Evolutionary conservation across 2,329 filamentous ascomycete species (phyloP), one percentile per base, ranked within the genome.

Genomic region (Alternaria sp.): DNA sequence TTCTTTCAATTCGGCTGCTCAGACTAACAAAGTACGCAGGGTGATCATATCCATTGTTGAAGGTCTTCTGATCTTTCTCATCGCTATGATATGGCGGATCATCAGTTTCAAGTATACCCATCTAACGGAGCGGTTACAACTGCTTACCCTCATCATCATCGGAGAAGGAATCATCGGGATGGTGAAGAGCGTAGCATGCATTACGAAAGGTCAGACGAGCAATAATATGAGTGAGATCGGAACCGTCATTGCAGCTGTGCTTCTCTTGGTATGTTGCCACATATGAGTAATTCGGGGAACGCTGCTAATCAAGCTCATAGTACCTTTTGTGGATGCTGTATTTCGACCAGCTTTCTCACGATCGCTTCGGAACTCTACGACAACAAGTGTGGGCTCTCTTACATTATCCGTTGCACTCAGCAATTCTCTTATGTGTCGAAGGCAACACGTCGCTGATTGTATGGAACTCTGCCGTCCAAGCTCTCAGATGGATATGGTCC

Each of bases 91-190:
- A 7, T 88, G 82, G 68, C 78, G 82, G 3, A 81, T 84, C 16
- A 80, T 89, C 43, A 85, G 84, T 49, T 87, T 89, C 67, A 82
- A 85, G 48, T 78, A 83, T 48, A 89, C 86, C 0, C 86, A 88
- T 67, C 74, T 89, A 34, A 85, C 86, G 55, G 85, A 87, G 65
- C 81, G 88, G 7, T 82, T 89, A 79, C 83, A 83, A 5, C 80
- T 88, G 1, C 79, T 89, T 55, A 89, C 87, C 0, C 79, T 89
- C 41, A 88, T 89, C 62, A 86, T 89, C 55, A 82, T 89, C 51
- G 87, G 88, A 16, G 87, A 89, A 67, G 86, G 86, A 39, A 84
- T 88, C 30, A 87, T 89, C 26, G 82, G 85, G 6, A 77, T 89
- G 55, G 81, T 82, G 41, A 81, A 82, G 66, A 55, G 64, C 32